Conservation (phyloP, 768 basidiomycete genomes). For the Lactarius evosmus region DNA sequence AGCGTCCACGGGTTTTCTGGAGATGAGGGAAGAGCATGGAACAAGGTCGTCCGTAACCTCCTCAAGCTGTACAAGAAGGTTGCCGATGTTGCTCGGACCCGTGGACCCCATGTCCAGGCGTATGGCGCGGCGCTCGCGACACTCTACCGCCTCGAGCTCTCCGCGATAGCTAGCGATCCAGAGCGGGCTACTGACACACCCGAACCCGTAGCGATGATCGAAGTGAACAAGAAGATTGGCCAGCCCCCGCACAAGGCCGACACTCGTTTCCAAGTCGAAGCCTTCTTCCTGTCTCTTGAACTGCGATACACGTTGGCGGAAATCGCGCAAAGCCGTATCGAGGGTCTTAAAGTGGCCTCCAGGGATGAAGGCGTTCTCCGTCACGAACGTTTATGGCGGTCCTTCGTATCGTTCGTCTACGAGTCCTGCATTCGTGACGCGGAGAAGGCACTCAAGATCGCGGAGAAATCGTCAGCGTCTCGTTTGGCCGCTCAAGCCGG, state of each 20-base stretch:
- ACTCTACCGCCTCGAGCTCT: slow-evolving; percentile 35
- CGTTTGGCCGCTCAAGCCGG: slow-evolving; percentile 32
- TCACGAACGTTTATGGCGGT: slow-evolving; percentile 28
- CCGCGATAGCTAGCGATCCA: slow-evolving; percentile 27
- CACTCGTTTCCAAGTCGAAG: slow-evolving; percentile 37
- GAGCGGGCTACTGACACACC: slow-evolving; percentile 29
- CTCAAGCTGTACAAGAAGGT: slow-evolving; percentile 31
- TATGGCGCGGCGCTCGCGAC: slow-evolving; percentile 37
- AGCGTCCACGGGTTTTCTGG: slow-evolving; percentile 26
- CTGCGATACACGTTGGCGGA: slow-evolving; percentile 36
- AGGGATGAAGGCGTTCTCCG: slow-evolving; percentile 6
- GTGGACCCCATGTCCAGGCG: slow-evolving; percentile 35
- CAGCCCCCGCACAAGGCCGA: slow-evolving; percentile 39
- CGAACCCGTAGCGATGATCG: slow-evolving; percentile 32
- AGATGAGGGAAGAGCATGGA: slow-evolving; percentile 32
- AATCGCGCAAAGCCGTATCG: slow-evolving; percentile 33
- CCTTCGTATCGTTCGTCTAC: slow-evolving; percentile 31
- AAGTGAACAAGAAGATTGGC: slow-evolving; percentile 35
- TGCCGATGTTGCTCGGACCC: slow-evolving; percentile 30
- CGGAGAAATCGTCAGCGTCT: slow-evolving; percentile 31
- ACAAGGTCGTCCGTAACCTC: slow-evolving; percentile 26
- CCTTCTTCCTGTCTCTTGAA: slow-evolving; percentile 36
- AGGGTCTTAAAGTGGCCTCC: slow-evolving; percentile 14
- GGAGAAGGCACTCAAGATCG: slow-evolving; percentile 30
- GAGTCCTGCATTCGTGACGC: slow-evolving; percentile 33